Evolutionary conservation across 768 basidiomycete species (phyloP).

Genomic region (Mycena rebaudengoi): DNA sequence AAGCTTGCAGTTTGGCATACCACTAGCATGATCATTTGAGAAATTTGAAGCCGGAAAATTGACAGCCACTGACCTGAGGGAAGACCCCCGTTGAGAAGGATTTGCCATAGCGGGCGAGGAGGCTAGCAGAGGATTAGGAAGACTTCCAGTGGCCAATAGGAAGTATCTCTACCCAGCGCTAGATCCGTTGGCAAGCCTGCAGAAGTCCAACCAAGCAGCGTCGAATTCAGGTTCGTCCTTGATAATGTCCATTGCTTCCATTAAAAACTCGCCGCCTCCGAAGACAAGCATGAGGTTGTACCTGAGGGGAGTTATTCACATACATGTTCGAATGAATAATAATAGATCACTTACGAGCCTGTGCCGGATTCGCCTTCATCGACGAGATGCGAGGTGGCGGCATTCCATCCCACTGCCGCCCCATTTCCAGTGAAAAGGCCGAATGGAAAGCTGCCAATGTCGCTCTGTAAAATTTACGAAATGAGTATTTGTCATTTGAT

Average conservation of each 20-base stretch:
- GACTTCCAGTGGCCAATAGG: not conserved
- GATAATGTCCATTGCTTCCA: constrained; percentile 50
- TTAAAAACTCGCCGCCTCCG: constrained; percentile 45
- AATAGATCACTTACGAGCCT: constrained; percentile 37
- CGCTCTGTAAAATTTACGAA: constrained; percentile 27
- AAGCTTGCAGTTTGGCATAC: constrained; percentile 50
- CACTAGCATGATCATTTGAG: constrained; percentile 27
- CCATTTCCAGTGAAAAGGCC: constrained; percentile 47
- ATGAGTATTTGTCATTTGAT: not conserved
- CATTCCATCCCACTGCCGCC: constrained; percentile 49
- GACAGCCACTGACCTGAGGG: constrained; percentile 36
- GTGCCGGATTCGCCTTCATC: constrained; percentile 46
- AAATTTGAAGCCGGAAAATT: not conserved
- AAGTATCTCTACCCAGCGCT: constrained; percentile 41
- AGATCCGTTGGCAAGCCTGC: constrained; percentile 44
- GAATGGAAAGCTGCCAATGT: constrained; percentile 47
- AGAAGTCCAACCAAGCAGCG: constrained; percentile 50
- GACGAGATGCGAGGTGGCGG: constrained; percentile 46
- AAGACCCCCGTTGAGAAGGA: constrained; percentile 45
- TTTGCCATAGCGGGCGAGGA: constrained; percentile 46
- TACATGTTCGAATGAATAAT: not conserved
- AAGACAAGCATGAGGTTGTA: constrained; percentile 11
- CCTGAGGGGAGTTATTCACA: not conserved
- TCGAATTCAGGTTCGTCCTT: constrained; percentile 48
- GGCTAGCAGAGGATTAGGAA: constrained; percentile 28